A percentile compares a stretch with the other conserved stretches of the same genome.
Evolutionary conservation across 768 basidiomycete species (phyloP).

Genomic region (Leccinum sublutescens): DNA sequence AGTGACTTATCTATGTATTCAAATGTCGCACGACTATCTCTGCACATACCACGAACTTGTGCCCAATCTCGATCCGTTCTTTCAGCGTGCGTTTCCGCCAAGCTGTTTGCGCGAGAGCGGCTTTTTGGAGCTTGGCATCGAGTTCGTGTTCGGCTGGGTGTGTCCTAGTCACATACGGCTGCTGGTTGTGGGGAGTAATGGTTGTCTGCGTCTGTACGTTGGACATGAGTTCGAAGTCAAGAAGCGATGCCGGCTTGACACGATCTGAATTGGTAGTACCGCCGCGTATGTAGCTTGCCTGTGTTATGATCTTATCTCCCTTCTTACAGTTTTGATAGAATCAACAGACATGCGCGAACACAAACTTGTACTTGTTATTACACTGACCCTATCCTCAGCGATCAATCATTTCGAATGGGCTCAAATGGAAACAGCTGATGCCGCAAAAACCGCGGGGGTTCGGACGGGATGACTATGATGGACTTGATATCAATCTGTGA

Average conservation of each 20-base stretch:
- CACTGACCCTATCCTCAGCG: too few relatives aligned
- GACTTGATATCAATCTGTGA: too few relatives aligned
- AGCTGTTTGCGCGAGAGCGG: constrained; percentile 64
- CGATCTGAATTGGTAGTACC: too few relatives aligned
- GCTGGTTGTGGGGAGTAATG: constrained; percentile 76
- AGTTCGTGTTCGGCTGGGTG: constrained; percentile 65
- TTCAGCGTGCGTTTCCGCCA: constrained; percentile 64
- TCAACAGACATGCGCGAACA: too few relatives aligned
- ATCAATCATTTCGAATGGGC: too few relatives aligned
- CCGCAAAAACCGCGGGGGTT: too few relatives aligned
- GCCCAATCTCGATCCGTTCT: constrained; percentile 68
- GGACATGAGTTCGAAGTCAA: neutral
- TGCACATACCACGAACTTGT: constrained; percentile 64
- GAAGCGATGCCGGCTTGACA: too few relatives aligned
- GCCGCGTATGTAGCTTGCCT: neutral
- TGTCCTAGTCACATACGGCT: constrained; percentile 52
- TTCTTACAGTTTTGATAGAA: too few relatives aligned
- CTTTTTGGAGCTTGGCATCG: constrained; percentile 52
- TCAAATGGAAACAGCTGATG: too few relatives aligned
- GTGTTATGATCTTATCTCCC: neutral
- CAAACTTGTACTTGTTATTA: too few relatives aligned
- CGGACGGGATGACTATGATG: too few relatives aligned
- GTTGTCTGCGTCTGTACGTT: constrained; percentile 61
- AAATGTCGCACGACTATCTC: constrained; percentile 1
- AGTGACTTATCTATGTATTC: neutral